Percentiles rank a stretch among this genome's conserved stretches.
These are phyloP conservation scores for Suillus variegatus DNA, from an alignment of 768 basidiomycete genomes.

Conservation along the genomic window DNA sequence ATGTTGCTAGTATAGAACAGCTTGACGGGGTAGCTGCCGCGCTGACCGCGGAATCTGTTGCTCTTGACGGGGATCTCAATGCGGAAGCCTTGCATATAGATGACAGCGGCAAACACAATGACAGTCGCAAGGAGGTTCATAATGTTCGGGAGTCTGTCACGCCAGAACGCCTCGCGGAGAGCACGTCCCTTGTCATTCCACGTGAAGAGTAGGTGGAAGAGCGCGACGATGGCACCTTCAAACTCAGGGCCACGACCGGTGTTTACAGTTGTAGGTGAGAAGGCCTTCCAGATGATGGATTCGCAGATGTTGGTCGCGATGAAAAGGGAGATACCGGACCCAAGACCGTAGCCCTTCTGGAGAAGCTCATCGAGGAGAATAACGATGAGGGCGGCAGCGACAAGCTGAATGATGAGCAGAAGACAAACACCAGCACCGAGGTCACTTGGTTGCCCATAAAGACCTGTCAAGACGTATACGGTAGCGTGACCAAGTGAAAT, in stretches of 20 bases:
- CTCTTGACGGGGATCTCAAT: slow-evolving; percentile 98
- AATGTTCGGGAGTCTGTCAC: slow-evolving; percentile 93
- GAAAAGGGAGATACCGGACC: slow-evolving; percentile 97
- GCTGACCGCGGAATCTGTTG: slow-evolving; percentile 94
- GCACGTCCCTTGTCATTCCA: slow-evolving; percentile 99
- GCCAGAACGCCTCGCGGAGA: slow-evolving; percentile 96
- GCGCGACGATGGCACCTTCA: slow-evolving; percentile 92
- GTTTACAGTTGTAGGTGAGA: slow-evolving; percentile 97
- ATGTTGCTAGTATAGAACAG: slow-evolving; percentile 99
- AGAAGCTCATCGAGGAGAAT: slow-evolving; percentile 98
- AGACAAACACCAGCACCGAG: slow-evolving; percentile 97
- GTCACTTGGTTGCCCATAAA: slow-evolving; percentile 92
- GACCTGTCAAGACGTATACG: slow-evolving; percentile 94
- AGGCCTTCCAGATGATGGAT: slow-evolving; percentile 99
- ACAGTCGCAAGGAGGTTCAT: slow-evolving; percentile 97
- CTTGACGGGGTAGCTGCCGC: slow-evolving; percentile 95
- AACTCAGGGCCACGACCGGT: slow-evolving; percentile 98
- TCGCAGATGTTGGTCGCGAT: slow-evolving; percentile 99
- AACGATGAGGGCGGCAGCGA: slow-evolving; percentile 93
- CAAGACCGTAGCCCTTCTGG: slow-evolving; percentile 98
- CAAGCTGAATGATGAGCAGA: slow-evolving; percentile 93
- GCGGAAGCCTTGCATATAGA: slow-evolving; percentile 98
- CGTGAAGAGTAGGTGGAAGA: slow-evolving; percentile 97
- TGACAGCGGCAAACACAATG: slow-evolving; percentile 90
- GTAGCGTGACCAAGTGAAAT: slow-evolving; percentile 96